Evolutionary conservation across 2,329 filamentous ascomycete species (phyloP), one percentile per base, ranked within the genome.

Genomic region (Aureobasidium mangrovei): DNA sequence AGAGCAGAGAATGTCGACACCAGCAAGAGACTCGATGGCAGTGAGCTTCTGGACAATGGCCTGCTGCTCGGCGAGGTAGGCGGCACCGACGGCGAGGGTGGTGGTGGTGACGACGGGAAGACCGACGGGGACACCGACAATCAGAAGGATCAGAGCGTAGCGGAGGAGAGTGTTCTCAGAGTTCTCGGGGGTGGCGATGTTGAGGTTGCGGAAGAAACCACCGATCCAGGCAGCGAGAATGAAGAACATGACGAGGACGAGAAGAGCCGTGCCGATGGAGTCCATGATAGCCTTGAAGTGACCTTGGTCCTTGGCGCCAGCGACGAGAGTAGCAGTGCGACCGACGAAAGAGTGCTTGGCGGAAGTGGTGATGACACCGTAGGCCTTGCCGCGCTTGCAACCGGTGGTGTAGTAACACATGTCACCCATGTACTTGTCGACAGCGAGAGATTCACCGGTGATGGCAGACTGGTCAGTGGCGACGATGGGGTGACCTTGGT

Each of bases 261-360:
- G 77, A 55, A 89, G 77, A 57, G 82, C 74, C 52, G 84, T 87
- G 72, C 85, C 85, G 66, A 89, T 88, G 67, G 80, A 84, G 79
- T 88, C 84, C 85, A 88, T 88, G 76, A 88, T 85, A 61, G 84
- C 84, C 76, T 89, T 88, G 80, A 87, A 87, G 72, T 87, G 84
- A 73, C 85, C 85, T 66, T 83, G 79, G 70, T 88, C 85, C 72
- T 86, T 77, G 61, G 85, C 85, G 61, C 84, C 85, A 73, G 87
- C 81, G 48, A 88, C 85, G 49, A 88, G 77, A 62, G 80, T 79
- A 58, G 85, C 85, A 62, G 85, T 88, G 69, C 81, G 82, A 73
- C 85, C 85, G 69, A 88, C 85, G 74, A 88, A 89, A 56, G 85
- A 88, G 72, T 80, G 78, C 67, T 78, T 81, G 54, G 85, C 85